A percentile compares a stretch with the other conserved stretches of the same genome.
phyloP scores from a whole-genome alignment of 192 early-diverging fungal species.

The Linnemannia hyalina region DNA sequence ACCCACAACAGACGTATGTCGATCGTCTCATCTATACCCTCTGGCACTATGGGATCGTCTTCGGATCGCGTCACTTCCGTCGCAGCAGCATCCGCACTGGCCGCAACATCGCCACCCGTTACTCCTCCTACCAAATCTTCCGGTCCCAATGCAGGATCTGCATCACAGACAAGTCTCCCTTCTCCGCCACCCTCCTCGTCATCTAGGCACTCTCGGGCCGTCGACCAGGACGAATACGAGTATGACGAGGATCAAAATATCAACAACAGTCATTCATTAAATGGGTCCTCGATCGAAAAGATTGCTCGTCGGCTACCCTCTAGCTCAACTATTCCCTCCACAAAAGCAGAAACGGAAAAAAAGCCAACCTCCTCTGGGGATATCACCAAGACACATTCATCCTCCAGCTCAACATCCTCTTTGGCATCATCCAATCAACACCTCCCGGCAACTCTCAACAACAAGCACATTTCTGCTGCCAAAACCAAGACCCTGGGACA shows the following conservation, averaged over 20 bases:
- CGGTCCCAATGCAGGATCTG: slow-evolving; percentile 19
- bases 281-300: slow-evolving; percentile 11
- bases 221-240: neutral
- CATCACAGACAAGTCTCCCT: slow-evolving; percentile 30
- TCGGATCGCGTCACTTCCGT: slow-evolving; percentile 3
- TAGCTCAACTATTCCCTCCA: neutral
- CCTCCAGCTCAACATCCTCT: slow-evolving; percentile 42
- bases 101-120: slow-evolving; percentile 24
- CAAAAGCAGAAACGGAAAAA: neutral
- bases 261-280: neutral
- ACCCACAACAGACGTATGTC: slow-evolving; percentile 20
- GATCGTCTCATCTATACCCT: slow-evolving; percentile 25
- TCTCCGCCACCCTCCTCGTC: slow-evolving; percentile 50
- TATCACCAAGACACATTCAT: slow-evolving; percentile 26
- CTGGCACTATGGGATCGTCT: slow-evolving; percentile 13
- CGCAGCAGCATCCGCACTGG: neutral
- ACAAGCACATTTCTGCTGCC: slow-evolving; percentile 33
- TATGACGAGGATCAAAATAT: slow-evolving; percentile 9
- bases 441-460: slow-evolving; percentile 15
- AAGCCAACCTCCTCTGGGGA: neutral
- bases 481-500: slow-evolving; percentile 51
- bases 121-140: slow-evolving; percentile 45
- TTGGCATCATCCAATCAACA: slow-evolving; percentile 9
- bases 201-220: slow-evolving; percentile 13
- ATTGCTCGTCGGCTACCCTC: slow-evolving; percentile 32